Percentiles rank a stretch among this genome's conserved stretches.
Conservation (phyloP, 2,329 filamentous ascomycete species). For the Penicillium sp. region DNA sequence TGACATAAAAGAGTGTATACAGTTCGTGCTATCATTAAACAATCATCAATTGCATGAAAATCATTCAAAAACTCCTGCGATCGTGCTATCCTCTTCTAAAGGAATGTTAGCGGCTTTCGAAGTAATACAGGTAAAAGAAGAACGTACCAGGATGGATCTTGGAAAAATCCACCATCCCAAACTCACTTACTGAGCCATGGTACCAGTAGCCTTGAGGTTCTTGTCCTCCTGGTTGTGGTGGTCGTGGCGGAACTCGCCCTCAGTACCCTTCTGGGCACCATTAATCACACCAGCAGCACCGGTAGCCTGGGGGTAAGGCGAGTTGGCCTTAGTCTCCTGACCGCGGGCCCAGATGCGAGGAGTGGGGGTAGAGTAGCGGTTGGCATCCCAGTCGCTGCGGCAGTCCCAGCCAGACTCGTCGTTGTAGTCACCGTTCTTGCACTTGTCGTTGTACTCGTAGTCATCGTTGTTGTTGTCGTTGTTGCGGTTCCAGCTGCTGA, state of each 20-base stretch:
- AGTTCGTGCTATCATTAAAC: conserved; percentile 21
- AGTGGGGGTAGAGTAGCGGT: conserved; percentile 9
- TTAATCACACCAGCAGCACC: not conserved
- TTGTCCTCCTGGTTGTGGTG: conserved; percentile 2
- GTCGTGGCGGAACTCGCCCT: conserved; percentile 2
- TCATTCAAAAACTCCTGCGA: not conserved
- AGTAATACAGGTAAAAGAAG: not conserved
- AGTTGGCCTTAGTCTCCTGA: conserved; percentile 3
- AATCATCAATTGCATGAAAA: conserved; percentile 10
- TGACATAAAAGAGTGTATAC: conserved; percentile 21
- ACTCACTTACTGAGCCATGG: not conserved
- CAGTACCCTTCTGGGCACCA: conserved; percentile 8
- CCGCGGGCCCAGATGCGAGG: conserved; percentile 10
- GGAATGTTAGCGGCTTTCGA: not conserved
- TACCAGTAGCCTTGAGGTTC: not conserved
- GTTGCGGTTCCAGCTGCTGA: conserved; percentile 3
- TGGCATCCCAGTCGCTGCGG: conserved; percentile 6
- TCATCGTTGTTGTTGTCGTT: not conserved
- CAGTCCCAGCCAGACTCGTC: conserved; percentile 12
- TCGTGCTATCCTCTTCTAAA: not conserved
- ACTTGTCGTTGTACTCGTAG: conserved; percentile 8
- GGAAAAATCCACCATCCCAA: not conserved
- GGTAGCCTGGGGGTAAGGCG: not conserved
- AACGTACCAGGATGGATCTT: conserved; percentile 1
- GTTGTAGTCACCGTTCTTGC: conserved; percentile 6